Conservation (phyloP, 1,139 yeast genomes). For the Pneumocystis murina region DNA sequence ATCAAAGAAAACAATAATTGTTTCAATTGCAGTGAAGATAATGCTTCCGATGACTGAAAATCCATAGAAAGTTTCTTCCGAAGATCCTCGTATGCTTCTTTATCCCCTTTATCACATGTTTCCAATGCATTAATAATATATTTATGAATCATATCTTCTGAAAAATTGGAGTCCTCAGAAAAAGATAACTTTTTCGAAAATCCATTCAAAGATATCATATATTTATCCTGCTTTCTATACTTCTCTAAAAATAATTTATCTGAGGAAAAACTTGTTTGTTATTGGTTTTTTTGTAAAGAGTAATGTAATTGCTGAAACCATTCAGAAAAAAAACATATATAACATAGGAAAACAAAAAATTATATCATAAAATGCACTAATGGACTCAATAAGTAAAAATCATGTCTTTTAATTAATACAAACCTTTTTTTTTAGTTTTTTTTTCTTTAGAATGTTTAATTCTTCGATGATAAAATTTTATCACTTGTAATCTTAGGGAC, state of each 20-base stretch:
- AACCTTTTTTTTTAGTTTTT: background rate
- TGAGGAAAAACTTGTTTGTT: background rate
- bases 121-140: background rate
- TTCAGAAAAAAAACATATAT: background rate
- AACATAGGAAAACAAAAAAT: background rate
- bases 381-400: background rate
- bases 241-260: background rate
- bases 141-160: background rate
- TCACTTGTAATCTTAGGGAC: background rate
- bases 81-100: slow-evolving; percentile 10
- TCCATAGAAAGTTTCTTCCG: slow-evolving; percentile 8
- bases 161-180: background rate
- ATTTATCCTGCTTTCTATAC: background rate
- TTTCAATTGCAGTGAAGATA: slow-evolving; percentile 10
- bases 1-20: slow-evolving; percentile 11
- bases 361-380: background rate
- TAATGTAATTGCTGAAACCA: background rate
- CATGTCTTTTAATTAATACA: background rate
- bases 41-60: slow-evolving; percentile 10
- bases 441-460: background rate
- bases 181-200: background rate
- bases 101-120: slow-evolving; percentile 3
- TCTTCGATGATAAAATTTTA: background rate
- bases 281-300: background rate
- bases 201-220: background rate